A percentile compares a stretch with the other conserved stretches of the same genome.
These are phyloP conservation scores for Magnolia sinica DNA, from an alignment of 164 flowering plant species.

Conservation along the genomic window DNA sequence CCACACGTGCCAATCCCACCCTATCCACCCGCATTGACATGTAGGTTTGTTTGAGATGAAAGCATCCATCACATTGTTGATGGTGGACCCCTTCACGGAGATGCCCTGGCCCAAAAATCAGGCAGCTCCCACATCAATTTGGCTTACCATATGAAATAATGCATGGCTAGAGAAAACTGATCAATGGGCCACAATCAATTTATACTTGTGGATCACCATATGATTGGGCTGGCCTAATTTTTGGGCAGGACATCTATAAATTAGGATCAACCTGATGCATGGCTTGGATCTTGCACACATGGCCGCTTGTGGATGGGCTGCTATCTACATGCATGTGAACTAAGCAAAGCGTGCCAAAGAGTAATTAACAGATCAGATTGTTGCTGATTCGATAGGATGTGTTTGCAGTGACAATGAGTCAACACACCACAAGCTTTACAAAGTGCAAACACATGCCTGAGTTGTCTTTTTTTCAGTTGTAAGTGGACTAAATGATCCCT, in stretches of 20 bases:
- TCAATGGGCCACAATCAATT: too few relatives aligned
- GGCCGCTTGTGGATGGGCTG: too few relatives aligned
- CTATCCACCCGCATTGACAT: neutral
- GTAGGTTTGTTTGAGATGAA: neutral
- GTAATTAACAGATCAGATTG: neutral
- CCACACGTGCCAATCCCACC: neutral
- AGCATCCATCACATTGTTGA: neutral
- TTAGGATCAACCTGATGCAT: too few relatives aligned
- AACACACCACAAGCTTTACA: neutral
- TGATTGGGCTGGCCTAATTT: too few relatives aligned
- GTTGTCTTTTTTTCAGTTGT: slow-evolving; percentile 48
- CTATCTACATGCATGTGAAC: too few relatives aligned
- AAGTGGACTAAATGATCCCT: slow-evolving; percentile 74
- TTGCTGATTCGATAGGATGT: neutral
- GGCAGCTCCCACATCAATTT: neutral
- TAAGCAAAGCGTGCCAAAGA: neutral
- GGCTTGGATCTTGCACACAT: too few relatives aligned
- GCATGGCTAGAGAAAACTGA: neutral
- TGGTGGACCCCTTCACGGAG: neutral
- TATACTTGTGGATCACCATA: neutral
- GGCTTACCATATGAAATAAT: neutral
- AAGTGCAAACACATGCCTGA: slow-evolving; percentile 33
- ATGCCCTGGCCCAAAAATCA: neutral
- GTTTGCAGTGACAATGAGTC: neutral
- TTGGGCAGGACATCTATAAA: too few relatives aligned